Conservation (phyloP, 768 basidiomycete species). For the Psilocybe sp. region DNA sequence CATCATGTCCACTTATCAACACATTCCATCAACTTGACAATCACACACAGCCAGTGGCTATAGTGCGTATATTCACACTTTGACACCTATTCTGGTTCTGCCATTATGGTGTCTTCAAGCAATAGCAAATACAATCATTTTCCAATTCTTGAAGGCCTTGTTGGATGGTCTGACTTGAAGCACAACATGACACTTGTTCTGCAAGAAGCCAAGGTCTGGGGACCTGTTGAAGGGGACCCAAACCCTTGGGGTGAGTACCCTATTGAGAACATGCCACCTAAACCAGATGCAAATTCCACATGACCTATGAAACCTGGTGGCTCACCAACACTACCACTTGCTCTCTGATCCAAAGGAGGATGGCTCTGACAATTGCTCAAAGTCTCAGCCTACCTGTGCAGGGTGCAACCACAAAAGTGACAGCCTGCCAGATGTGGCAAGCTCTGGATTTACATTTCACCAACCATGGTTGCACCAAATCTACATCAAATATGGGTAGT, state of each 20-base stretch:
- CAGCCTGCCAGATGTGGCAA: too few relatives aligned
- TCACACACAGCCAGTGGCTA: not conserved
- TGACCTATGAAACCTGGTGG: not conserved
- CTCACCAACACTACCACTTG: not conserved
- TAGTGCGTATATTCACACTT: constrained; percentile 4
- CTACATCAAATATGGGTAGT: too few relatives aligned
- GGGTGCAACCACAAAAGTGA: too few relatives aligned
- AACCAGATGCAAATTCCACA: not conserved
- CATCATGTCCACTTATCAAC: too few relatives aligned
- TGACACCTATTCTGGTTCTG: not conserved
- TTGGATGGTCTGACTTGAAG: constrained; percentile 10
- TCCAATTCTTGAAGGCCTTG: constrained; percentile 5
- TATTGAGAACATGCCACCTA: not conserved
- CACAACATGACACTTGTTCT: constrained; percentile 5
- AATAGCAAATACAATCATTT: constrained; percentile 12
- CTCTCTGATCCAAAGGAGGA: constrained; percentile 5
- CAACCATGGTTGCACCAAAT: too few relatives aligned
- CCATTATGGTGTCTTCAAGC: constrained; percentile 2
- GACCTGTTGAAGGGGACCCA: constrained; percentile 5
- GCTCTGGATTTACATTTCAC: too few relatives aligned
- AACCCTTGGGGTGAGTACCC: constrained; percentile 3
- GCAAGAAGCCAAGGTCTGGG: constrained; percentile 9
- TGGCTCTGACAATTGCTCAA: too few relatives aligned
- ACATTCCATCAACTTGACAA: not conserved
- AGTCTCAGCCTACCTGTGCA: too few relatives aligned